phyloP scores from a whole-genome alignment of 495 filamentous ascomycete genomes.

The Trichoderma gamsii region DNA sequence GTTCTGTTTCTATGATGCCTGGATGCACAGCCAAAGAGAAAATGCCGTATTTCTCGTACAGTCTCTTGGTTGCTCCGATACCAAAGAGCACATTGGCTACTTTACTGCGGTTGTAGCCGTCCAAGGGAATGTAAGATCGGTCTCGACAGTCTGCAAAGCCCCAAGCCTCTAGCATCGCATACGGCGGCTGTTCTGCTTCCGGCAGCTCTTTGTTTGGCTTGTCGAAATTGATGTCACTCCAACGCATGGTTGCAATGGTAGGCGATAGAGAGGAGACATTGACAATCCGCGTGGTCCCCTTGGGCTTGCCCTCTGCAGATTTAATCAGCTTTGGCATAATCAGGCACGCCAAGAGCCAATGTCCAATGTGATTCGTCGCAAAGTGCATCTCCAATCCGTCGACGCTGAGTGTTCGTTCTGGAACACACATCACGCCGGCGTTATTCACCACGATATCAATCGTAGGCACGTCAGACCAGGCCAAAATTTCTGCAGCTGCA shows the following conservation, averaged over 20 bases:
- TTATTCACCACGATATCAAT: conserved; percentile 45
- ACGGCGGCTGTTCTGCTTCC: neutral
- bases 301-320: conserved; percentile 18
- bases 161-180: neutral
- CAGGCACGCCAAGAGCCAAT: conserved; percentile 49
- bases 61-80: conserved; percentile 30
- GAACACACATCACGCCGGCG: conserved; percentile 38
- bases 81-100: conserved; percentile 48
- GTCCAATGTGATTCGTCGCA: conserved; percentile 52
- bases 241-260: conserved; percentile 32
- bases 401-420: conserved; percentile 25
- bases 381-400: conserved; percentile 51
- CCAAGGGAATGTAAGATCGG: conserved; percentile 35
- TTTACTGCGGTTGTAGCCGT: conserved; percentile 47
- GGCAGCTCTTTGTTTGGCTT: conserved; percentile 34
- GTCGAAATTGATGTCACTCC: conserved; percentile 40
- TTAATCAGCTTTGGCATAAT: conserved; percentile 32
- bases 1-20: conserved; percentile 33
- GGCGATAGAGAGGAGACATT: conserved; percentile 20
- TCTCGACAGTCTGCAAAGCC: conserved; percentile 18
- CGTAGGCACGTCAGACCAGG: conserved; percentile 31
- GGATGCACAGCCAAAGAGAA: conserved; percentile 38
- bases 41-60: conserved; percentile 30
- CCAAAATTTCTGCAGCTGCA: conserved; percentile 34
- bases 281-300: conserved; percentile 28